Percentiles rank a stretch among this genome's conserved stretches.
Conservation (phyloP, 768 basidiomycete species). For the Pleurotus djamor region DNA sequence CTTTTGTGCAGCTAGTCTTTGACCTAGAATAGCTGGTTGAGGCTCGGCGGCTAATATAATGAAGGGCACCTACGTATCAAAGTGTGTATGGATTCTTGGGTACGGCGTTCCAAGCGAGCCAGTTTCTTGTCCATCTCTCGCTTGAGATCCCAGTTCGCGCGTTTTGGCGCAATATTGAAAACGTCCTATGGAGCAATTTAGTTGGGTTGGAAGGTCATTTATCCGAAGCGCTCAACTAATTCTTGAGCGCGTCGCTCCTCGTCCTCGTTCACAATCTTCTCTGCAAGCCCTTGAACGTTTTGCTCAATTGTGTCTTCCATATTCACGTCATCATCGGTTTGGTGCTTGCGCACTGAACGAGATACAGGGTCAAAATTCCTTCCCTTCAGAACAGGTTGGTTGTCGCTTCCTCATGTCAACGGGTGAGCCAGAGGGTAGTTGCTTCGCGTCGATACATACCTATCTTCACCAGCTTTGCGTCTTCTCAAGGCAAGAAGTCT, state of each 20-base stretch:
- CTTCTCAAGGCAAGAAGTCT: conserved; percentile 76
- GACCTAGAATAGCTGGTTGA: conserved; percentile 43
- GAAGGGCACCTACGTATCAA: conserved; percentile 73
- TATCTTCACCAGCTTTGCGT: conserved; percentile 61
- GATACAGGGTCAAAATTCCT: conserved; percentile 93
- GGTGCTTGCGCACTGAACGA: conserved; percentile 70
- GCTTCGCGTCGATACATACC: conserved; percentile 35
- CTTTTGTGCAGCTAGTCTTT: conserved; percentile 76
- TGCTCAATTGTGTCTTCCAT: conserved; percentile 88
- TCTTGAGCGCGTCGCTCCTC: conserved; percentile 84
- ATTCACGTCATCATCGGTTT: conserved; percentile 46
- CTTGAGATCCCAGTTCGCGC: conserved; percentile 95
- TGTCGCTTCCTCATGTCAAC: conserved; percentile 17
- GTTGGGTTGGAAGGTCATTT: neutral
- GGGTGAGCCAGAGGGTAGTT: neutral
- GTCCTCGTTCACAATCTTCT: conserved; percentile 84
- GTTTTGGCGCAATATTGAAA: conserved; percentile 96
- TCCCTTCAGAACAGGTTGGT: conserved; percentile 53
- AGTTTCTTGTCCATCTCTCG: conserved; percentile 91
- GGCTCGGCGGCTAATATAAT: neutral
- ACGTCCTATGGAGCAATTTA: conserved; percentile 59
- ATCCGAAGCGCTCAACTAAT: conserved; percentile 51
- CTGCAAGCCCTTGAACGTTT: conserved; percentile 78
- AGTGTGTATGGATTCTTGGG: conserved; percentile 89
- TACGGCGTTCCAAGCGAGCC: conserved; percentile 85